These are phyloP conservation scores for Stephanodiscus triporus DNA, from an alignment of 108 stramenopile species.

Conservation along the genomic window DNA sequence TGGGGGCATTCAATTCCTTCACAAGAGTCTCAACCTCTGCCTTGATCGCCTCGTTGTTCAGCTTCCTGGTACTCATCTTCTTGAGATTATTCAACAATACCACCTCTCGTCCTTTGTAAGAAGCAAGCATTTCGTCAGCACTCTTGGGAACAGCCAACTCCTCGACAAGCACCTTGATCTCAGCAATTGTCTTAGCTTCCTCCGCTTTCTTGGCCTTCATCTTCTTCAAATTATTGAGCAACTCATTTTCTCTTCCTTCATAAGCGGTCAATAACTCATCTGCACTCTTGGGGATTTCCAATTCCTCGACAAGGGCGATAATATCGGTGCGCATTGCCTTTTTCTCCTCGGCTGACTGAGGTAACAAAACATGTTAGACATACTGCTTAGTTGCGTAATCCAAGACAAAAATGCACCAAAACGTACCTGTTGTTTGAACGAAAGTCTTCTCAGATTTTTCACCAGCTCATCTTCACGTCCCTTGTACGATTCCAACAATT, in stretches of 20 bases:
- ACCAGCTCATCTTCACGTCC: slow-evolving; percentile 6
- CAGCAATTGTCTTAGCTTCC: neutral
- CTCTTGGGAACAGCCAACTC: slow-evolving; percentile 4
- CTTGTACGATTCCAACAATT: slow-evolving; percentile 5
- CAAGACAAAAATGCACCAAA: neutral
- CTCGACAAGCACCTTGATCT: slow-evolving; percentile 6
- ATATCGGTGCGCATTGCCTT: slow-evolving; percentile 9
- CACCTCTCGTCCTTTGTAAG: slow-evolving; percentile 17
- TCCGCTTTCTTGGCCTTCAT: slow-evolving; percentile 9
- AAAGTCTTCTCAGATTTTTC: neutral
- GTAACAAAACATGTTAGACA: neutral
- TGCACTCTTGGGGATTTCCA: slow-evolving; percentile 4
- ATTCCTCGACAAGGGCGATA: slow-evolving; percentile 15
- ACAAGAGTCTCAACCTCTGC: slow-evolving; percentile 8
- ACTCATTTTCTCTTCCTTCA: neutral
- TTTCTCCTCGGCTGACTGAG: neutral
- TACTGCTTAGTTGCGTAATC: neutral
- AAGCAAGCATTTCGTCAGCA: slow-evolving; percentile 3
- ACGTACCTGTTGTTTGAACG: neutral
- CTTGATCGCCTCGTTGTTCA: neutral
- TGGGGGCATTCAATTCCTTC: neutral
- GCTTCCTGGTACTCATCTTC: slow-evolving; percentile 12
- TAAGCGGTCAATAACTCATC: slow-evolving; percentile 14
- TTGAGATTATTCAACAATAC: neutral
- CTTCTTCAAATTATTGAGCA: slow-evolving; percentile 8